Evolutionary conservation across 768 basidiomycete species (phyloP).

Genomic region (Cystofilobasidium ferigula): DNA sequence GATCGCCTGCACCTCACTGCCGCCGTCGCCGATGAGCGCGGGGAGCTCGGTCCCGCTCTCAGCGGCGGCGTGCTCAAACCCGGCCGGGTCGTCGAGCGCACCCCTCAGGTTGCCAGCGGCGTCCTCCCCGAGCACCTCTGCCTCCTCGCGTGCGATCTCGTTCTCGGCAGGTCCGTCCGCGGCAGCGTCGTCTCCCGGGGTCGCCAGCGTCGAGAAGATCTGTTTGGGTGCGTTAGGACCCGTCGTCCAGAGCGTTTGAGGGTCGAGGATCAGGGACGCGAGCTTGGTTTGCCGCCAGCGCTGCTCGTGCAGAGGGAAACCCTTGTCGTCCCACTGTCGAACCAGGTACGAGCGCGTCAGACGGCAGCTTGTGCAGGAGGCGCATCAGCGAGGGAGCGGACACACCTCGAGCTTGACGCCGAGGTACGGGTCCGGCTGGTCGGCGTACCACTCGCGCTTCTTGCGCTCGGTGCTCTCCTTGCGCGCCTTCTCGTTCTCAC

Average conservation of each 20-base stretch:
- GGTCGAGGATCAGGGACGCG: conserved; percentile 18
- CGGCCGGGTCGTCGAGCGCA: conserved; percentile 26
- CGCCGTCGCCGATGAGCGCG: not conserved
- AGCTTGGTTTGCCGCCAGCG: conserved; percentile 26
- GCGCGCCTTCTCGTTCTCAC: not conserved
- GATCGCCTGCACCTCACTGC: not conserved
- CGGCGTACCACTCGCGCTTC: not conserved
- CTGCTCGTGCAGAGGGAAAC: conserved; percentile 21
- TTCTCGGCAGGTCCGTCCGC: not conserved
- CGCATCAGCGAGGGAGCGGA: not conserved
- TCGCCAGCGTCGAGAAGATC: conserved; percentile 22
- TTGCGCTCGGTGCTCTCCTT: not conserved
- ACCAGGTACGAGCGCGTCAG: no score
- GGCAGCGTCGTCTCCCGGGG: no score
- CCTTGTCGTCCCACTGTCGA: conserved; percentile 14
- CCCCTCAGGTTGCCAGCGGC: conserved; percentile 5
- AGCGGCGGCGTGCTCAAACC: conserved; percentile 15
- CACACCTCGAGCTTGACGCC: conserved; percentile 1
- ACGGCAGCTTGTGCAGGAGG: no score
- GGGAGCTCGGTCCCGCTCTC: conserved; percentile 16
- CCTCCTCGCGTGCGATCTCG: not conserved
- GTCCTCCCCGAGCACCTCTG: conserved; percentile 5
- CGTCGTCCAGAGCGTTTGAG: conserved; percentile 19
- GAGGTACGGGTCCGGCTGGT: conserved; percentile 1
- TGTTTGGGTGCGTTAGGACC: conserved; percentile 22